These are phyloP conservation scores for Daldinia eschscholtzii DNA, from an alignment of 2,329 filamentous ascomycete genomes.

Conservation along the genomic window DNA sequence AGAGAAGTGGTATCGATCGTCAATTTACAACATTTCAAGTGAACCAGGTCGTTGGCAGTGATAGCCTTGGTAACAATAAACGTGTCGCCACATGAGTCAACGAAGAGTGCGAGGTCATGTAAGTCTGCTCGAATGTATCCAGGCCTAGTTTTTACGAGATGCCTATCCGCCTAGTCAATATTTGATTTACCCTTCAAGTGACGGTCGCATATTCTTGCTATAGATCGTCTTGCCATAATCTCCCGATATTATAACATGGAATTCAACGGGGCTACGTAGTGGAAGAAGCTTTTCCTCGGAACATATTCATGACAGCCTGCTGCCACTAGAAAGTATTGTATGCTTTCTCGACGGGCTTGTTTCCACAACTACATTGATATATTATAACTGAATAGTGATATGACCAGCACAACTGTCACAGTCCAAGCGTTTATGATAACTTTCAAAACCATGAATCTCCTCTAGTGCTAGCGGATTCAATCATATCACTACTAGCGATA, in stretches of 20 bases:
- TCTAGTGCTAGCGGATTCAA: background rate
- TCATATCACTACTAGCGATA: background rate
- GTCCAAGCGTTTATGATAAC: background rate
- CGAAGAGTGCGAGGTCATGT: background rate
- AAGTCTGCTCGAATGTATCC: background rate
- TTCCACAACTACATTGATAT: too few relatives aligned
- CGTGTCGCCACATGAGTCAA: slow-evolving; percentile 2
- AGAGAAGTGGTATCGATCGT: background rate
- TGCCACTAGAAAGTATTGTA: background rate
- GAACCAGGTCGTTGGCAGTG: background rate
- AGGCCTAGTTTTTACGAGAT: background rate
- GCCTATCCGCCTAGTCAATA: background rate
- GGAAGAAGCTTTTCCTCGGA: too few relatives aligned
- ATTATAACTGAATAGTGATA: too few relatives aligned
- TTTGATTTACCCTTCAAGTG: background rate
- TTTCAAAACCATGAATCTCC: background rate
- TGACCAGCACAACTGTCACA: background rate
- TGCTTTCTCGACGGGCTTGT: too few relatives aligned
- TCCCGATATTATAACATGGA: too few relatives aligned
- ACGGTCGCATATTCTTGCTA: too few relatives aligned
- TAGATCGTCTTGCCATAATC: too few relatives aligned
- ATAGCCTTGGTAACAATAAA: background rate
- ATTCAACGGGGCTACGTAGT: too few relatives aligned
- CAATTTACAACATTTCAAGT: background rate
- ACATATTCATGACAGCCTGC: too few relatives aligned